Evolutionary conservation across 2,329 filamentous ascomycete genomes (phyloP).

Genomic region (Verticillium nubilum): DNA sequence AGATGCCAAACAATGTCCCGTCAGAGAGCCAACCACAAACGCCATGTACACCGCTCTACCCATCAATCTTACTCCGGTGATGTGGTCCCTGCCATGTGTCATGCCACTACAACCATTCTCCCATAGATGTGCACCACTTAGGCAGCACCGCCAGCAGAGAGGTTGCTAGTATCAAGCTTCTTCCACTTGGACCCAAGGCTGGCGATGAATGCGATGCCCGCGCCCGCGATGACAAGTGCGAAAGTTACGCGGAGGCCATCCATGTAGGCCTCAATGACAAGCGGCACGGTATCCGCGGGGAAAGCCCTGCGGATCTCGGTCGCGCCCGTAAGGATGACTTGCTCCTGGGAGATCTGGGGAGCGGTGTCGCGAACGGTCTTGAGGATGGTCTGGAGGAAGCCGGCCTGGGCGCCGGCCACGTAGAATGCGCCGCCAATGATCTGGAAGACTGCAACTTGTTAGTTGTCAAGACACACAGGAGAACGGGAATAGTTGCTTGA

Average conservation of each 20-base stretch:
- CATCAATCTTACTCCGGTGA: too few species aligned
- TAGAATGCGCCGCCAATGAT: constrained; percentile 41
- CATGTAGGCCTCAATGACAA: constrained; percentile 26
- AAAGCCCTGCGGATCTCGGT: constrained; percentile 42
- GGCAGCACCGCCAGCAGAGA: neutral
- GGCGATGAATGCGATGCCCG: constrained; percentile 22
- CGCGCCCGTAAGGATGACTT: constrained; percentile 49
- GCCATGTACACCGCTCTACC: neutral
- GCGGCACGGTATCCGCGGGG: constrained; percentile 34
- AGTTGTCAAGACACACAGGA: neutral
- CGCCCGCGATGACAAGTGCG: constrained; percentile 18
- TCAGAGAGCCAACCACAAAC: neutral
- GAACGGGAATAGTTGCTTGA: too few species aligned
- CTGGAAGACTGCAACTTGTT: constrained; percentile 23
- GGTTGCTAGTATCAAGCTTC: neutral
- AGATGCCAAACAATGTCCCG: neutral
- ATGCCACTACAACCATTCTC: neutral
- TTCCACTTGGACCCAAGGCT: constrained; percentile 6
- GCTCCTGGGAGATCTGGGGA: constrained; percentile 34
- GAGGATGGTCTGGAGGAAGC: constrained; percentile 51
- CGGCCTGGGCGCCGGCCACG: constrained; percentile 43
- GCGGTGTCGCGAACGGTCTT: constrained; percentile 38
- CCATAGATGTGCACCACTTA: neutral
- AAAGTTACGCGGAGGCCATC: constrained; percentile 25
- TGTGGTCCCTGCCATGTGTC: too few species aligned